phyloP scores from a whole-genome alignment of 2,329 filamentous ascomycete genomes.

The Paraphaeosphaeria minitans region DNA sequence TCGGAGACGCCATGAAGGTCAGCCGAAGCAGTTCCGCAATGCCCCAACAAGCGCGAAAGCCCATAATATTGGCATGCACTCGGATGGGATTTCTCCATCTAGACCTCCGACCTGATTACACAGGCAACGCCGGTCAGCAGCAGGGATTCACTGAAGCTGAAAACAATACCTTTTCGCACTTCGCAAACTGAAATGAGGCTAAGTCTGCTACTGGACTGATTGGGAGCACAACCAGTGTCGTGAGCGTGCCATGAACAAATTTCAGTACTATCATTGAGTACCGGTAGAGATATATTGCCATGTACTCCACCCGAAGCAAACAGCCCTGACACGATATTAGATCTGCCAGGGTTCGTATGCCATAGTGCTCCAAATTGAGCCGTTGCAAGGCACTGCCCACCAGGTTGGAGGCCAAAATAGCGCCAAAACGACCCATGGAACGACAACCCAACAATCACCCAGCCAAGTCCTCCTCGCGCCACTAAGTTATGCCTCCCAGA shows the following conservation, averaged over 20 bases:
- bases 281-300: no score
- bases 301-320: no score
- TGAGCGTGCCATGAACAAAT: no score
- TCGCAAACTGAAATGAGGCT: no score
- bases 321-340: no score
- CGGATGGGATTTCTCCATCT: background rate
- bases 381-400: background rate
- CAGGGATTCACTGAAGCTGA: background rate
- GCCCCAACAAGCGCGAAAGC: background rate
- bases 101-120: background rate
- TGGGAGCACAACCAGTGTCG: no score
- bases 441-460: background rate
- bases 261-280: no score
- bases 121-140: background rate
- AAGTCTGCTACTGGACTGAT: background rate
- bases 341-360: no score
- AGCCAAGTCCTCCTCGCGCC: background rate
- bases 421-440: background rate
- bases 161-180: background rate
- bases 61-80: no score
- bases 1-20: background rate
- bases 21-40: background rate
- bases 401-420: background rate
- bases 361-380: no score
- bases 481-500: background rate